Percentiles rank a stretch among this genome's conserved stretches.
Conservation (phyloP, 441 rosid species). For the Pelargonium cotyledonis region DNA sequence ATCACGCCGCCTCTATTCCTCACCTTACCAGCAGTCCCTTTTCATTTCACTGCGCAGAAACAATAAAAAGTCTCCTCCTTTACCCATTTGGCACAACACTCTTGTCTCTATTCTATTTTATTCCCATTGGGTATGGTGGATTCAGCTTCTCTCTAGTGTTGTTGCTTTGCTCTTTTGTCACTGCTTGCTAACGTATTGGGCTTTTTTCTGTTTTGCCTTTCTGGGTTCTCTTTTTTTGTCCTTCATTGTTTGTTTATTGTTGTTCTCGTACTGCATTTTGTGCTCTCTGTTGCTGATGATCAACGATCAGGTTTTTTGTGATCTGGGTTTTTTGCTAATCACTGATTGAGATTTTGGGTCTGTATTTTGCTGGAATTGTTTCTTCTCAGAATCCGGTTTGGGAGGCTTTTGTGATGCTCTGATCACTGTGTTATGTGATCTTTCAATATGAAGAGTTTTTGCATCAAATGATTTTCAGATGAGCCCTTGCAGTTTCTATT, state of each 20-base stretch:
- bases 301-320: conserved; percentile 2
- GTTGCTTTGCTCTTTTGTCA: conserved; percentile 16
- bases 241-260: conserved; percentile 25
- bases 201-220: conserved; percentile 8
- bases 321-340: conserved; percentile 21
- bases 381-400: conserved; percentile 12
- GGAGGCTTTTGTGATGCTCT: not conserved
- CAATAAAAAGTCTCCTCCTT: not conserved
- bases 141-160: conserved; percentile 16
- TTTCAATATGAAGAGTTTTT: conserved; percentile 10
- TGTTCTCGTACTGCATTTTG: not conserved
- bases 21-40: conserved; percentile 44
- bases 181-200: conserved; percentile 23
- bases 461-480: conserved; percentile 8
- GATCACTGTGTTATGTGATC: conserved; percentile 13
- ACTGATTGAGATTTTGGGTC: conserved; percentile 2
- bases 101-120: not conserved
- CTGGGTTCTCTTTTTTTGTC: not conserved
- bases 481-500: not conserved
- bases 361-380: conserved; percentile 16
- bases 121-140: conserved; percentile 11
- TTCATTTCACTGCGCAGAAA: conserved; percentile 21
- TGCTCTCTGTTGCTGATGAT: not conserved
- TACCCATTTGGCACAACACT: not conserved
- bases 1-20: conserved; percentile 64